Conservation (phyloP, 257 asterid genomes). For the Ajuga chamaepitys region DNA sequence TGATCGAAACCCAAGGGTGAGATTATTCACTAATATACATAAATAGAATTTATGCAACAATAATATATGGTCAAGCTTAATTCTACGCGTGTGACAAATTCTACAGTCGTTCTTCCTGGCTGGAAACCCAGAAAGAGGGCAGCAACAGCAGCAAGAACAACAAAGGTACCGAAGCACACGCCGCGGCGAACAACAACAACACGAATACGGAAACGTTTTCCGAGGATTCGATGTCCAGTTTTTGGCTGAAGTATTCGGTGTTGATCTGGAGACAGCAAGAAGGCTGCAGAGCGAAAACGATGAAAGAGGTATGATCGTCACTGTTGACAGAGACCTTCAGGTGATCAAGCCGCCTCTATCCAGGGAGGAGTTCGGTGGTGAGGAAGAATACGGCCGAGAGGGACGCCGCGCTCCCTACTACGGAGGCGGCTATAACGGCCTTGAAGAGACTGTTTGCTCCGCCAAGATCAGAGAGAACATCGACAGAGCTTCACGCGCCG, state of each 20-base stretch:
- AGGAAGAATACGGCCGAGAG: conserved; percentile 4
- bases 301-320: conserved; percentile 32
- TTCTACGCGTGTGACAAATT: no score
- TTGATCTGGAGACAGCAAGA: conserved; percentile 37
- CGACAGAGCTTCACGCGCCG: conserved; percentile 46
- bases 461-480: conserved; percentile 38
- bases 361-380: conserved; percentile 7
- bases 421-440: conserved; percentile 30
- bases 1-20: conserved; percentile 49
- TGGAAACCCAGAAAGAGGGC: conserved; percentile 33
- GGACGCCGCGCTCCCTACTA: not conserved
- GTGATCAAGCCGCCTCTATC: conserved; percentile 43
- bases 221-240: conserved; percentile 19
- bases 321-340: conserved; percentile 29
- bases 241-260: conserved; percentile 28
- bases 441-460: conserved; percentile 64
- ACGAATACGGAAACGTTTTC: conserved; percentile 31
- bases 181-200: conserved; percentile 1
- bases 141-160: not conserved
- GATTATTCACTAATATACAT: no score
- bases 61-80: no score
- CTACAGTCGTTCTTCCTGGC: conserved; percentile 55
- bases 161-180: not conserved
- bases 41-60: no score
- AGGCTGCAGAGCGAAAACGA: conserved; percentile 33